Conservation (phyloP, 495 filamentous ascomycete species). For the Annulohypoxylon bovei region DNA sequence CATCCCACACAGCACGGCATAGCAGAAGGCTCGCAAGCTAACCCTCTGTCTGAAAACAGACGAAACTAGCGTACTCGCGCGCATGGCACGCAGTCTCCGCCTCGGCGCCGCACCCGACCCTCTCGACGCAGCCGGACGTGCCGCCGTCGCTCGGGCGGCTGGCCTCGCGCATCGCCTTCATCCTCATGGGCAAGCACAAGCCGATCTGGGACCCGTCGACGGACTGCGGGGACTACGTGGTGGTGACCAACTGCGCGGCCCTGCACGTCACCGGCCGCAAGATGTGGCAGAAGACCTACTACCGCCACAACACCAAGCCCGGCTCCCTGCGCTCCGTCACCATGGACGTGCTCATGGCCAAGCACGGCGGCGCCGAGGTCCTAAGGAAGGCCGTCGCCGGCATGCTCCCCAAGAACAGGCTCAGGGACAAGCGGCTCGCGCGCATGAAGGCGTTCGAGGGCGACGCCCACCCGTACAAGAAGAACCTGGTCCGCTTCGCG, state of each 20-base stretch:
- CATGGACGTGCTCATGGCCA: slow-evolving; percentile 93
- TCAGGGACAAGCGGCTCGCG: slow-evolving; percentile 85
- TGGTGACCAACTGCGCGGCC: slow-evolving; percentile 86
- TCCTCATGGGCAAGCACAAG: slow-evolving; percentile 99
- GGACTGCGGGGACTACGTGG: slow-evolving; percentile 99
- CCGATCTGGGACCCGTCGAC: slow-evolving; percentile 95
- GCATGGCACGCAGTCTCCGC: slow-evolving; percentile 91
- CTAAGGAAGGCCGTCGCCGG: slow-evolving; percentile 90
- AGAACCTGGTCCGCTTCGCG: slow-evolving; percentile 81
- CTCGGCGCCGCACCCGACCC: slow-evolving; percentile 61
- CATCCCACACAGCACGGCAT: background rate
- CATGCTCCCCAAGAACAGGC: slow-evolving; percentile 97
- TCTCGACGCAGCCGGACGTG: slow-evolving; percentile 65
- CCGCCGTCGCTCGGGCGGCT: slow-evolving; percentile 84
- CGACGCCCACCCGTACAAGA: slow-evolving; percentile 86
- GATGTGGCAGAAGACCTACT: slow-evolving; percentile 92
- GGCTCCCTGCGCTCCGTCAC: slow-evolving; percentile 87
- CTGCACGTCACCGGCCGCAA: slow-evolving; percentile 92
- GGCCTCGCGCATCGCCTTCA: slow-evolving; percentile 86
- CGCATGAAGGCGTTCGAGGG: slow-evolving; percentile 96
- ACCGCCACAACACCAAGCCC: slow-evolving; percentile 89
- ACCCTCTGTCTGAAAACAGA: slow-evolving; percentile 63
- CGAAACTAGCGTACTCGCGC: slow-evolving; percentile 93
- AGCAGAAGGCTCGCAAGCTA: slow-evolving; percentile 8
- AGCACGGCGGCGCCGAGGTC: slow-evolving; percentile 94